Base-by-base conservation (phyloP, 495 filamentous ascomycete genomes). In the Penicillium chermesinum region DNA sequence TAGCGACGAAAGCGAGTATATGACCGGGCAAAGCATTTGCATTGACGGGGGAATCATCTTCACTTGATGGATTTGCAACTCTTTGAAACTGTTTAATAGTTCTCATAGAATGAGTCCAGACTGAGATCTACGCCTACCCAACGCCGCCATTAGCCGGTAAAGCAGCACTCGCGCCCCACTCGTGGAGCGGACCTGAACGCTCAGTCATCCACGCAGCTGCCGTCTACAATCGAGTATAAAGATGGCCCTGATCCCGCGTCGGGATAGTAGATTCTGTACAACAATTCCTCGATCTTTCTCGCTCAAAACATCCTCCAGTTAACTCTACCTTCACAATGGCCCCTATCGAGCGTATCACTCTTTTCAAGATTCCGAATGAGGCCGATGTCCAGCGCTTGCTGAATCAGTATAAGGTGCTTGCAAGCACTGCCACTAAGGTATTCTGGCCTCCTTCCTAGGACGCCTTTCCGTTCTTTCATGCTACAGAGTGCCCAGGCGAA, bases 291-390 rank as follows among this genome's bases (percentile, higher is more conserved):
- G 25, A 30, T 30, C n/a, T n/a, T n/a, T n/a, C n/a, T n/a, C n/a
- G n/a, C n/a, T n/a, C n/a, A n/a, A n/a, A n/a, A n/a, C n/a, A n/a
- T n/a, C 25, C 25, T 30, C 25, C 25, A 30, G 25, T 10, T 5
- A 30, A 30, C 25, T 30, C 25, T 10, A 10, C 25, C 25, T 17
- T 13, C 13, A 55, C 46, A 42, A 74, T 74, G 65, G 67, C 69
- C 38, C 67, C 67, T 32, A 73, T 81, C 63, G 64, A 78, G 48
- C 75, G 79, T 48, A 71, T 80, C 48, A 81, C 79, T 44, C 67
- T 80, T 46, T 82, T 82, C 77, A 82, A 80, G 50, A 66, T 83
- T 61, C 71, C 74, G 58, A 69, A 74, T 38, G 65, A 73, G 19
- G 66, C 59, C 17, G 67, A 74, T 58, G 63, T 68, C 14, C 51